A percentile compares a stretch with the other conserved stretches of the same genome.
Conservation (phyloP, 768 basidiomycete species). For the Guyanaporus albipodus region DNA sequence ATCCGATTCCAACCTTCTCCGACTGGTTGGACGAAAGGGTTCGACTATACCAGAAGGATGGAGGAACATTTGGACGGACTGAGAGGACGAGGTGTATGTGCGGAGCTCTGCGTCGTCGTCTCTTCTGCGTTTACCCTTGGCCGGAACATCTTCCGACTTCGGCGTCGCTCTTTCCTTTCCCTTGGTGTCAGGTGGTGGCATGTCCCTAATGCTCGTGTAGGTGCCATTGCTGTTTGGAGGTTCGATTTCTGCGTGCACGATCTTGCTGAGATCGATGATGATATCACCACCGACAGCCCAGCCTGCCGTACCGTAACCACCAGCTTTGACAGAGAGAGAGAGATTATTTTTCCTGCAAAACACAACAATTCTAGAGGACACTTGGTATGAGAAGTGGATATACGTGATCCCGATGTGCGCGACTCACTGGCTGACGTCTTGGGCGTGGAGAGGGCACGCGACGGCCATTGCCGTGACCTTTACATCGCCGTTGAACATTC, state of each 20-base stretch:
- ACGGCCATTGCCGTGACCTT: constrained; percentile 56
- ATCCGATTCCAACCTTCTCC: constrained; percentile 17
- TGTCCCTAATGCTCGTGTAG: constrained; percentile 59
- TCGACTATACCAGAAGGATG: constrained; percentile 13
- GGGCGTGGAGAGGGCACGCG: constrained; percentile 70
- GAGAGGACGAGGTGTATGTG: constrained; percentile 54
- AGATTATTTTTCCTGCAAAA: constrained; percentile 73
- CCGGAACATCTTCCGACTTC: constrained; percentile 8
- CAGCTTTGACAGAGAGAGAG: constrained; percentile 80
- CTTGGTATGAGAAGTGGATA: constrained; percentile 3
- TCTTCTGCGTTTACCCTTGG: constrained; percentile 49
- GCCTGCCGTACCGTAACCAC: constrained; percentile 88
- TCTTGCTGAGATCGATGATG: constrained; percentile 71
- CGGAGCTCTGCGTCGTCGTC: constrained; percentile 52
- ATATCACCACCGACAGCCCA: constrained; percentile 87
- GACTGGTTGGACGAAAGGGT: constrained; percentile 18
- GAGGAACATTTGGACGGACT: constrained; percentile 49
- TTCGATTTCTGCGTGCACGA: constrained; percentile 69
- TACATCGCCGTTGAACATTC: constrained; percentile 78
- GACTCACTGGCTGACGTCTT: constrained; percentile 79
- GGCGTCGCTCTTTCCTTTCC: constrained; percentile 42
- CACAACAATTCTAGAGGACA: constrained; percentile 48
- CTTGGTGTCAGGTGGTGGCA: constrained; percentile 48
- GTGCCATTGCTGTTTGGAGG: constrained; percentile 47
- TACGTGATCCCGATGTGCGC: constrained; percentile 1